Percentiles rank a stretch among this genome's conserved stretches.
These are phyloP conservation scores for Volvox reticuliferus DNA, from an alignment of 139 green algal genomes.

Conservation along the genomic window DNA sequence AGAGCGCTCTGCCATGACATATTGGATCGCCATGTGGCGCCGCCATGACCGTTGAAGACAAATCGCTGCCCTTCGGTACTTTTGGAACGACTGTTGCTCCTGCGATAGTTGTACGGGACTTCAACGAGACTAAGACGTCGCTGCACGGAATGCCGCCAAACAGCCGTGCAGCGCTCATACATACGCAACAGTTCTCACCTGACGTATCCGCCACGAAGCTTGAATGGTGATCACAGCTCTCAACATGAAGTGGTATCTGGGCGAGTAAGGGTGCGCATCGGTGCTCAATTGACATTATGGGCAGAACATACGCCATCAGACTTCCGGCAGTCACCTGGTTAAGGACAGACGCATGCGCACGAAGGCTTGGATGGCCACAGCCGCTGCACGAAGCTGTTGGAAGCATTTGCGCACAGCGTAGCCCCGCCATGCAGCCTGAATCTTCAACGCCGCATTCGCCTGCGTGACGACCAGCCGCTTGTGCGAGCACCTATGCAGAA, in stretches of 20 bases:
- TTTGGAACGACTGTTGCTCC: not conserved
- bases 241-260: conserved; percentile 22
- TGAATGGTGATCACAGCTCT: conserved; percentile 27
- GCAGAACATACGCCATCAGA: not conserved
- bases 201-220: not conserved
- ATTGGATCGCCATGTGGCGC: not conserved
- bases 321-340: not conserved
- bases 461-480: not conserved
- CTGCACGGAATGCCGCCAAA: too few relatives aligned
- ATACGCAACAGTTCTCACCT: not conserved
- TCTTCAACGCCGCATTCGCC: not conserved
- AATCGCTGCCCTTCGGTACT: not conserved
- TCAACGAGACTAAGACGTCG: too few relatives aligned
- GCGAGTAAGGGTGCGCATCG: not conserved
- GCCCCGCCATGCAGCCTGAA: conserved; percentile 47
- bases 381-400: conserved; percentile 28
- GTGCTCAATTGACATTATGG: not conserved
- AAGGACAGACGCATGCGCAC: not conserved
- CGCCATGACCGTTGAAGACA: not conserved
- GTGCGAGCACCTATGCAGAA: not conserved
- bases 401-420: not conserved
- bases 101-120: not conserved
- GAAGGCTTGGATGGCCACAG: conserved; percentile 23
- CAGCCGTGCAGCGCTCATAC: too few relatives aligned
- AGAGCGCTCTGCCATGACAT: not conserved